Percentiles rank a stretch among this genome's conserved stretches.
phyloP scores from a whole-genome alignment of 2,329 filamentous ascomycete species.

The Fusarium neocosmosporiellum region DNA sequence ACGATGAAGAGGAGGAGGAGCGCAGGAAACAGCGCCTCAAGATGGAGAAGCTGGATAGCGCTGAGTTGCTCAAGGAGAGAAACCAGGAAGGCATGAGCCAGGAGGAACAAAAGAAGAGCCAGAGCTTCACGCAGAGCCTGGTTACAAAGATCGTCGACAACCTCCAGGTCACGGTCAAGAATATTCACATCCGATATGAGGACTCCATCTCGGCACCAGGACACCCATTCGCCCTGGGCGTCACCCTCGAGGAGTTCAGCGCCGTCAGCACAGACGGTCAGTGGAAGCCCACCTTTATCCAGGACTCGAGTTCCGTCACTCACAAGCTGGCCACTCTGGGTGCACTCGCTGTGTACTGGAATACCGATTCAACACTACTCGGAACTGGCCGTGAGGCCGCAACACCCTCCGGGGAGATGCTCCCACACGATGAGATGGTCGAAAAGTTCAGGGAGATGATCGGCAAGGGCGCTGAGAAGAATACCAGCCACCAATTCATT shows the following conservation, averaged over 20 bases:
- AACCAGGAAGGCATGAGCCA: constrained; percentile 92
- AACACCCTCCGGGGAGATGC: constrained; percentile 60
- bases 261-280: constrained; percentile 94
- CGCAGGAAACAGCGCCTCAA: constrained; percentile 89
- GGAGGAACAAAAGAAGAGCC: constrained; percentile 96
- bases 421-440: constrained; percentile 82
- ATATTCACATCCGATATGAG: constrained; percentile 98
- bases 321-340: constrained; percentile 95
- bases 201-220: constrained; percentile 95
- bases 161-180: constrained; percentile 96
- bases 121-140: constrained; percentile 96
- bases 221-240: constrained; percentile 91
- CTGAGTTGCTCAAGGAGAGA: constrained; percentile 91
- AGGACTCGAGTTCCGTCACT: constrained; percentile 83
- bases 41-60: constrained; percentile 98
- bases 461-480: constrained; percentile 71
- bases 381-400: constrained; percentile 80
- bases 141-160: constrained; percentile 99
- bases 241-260: constrained; percentile 96
- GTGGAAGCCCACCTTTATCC: constrained; percentile 96
- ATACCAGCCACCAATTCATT: constrained; percentile 85
- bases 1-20: constrained; percentile 93
- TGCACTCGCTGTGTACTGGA: constrained; percentile 96
- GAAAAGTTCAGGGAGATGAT: constrained; percentile 83
- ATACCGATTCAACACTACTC: constrained; percentile 88